Evolutionary conservation across 306 rosid species (phyloP), one percentile per base, ranked within the genome.

Genomic region (Medicago arabica): DNA sequence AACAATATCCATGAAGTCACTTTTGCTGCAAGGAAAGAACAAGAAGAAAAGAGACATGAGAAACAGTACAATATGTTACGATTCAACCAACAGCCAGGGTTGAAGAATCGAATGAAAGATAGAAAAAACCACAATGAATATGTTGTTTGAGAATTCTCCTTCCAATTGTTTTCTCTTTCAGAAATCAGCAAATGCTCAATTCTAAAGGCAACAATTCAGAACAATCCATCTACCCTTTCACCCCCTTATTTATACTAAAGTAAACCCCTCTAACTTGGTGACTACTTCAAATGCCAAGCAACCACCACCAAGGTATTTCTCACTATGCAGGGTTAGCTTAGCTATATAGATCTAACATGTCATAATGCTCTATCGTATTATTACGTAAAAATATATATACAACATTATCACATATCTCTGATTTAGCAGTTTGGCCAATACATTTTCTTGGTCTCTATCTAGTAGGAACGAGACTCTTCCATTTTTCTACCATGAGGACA

Each of bases 11-110:
- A 21, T 16, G 60, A 8, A 69, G 36, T 66, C 34, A 69, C 63
- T 69, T 43, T 77, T 46, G 40, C 75, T 57, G 81, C 78, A 79
- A 78, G 69, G 38, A 44, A 57, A 77, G 69, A 11, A 69, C 71
- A 14, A 0, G n/a, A 67, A 34, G 39, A 41, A 7, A 76, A 74
- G 71, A 60, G 28, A 72, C 49, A 64, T 71, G 40, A 47, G 83
- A 39, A 70, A 72, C 39, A 53, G 41, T 9, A 59, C 4, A 63
- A 34, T 18, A 51, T 34, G 61, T 51, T 13, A 46, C 1, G 4
- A 17, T 2, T 39, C 3, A 51, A 51, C 47, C 61, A 69, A 47
- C 61, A 50, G 49, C 59, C 21, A 50, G 44, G 40, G 13, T 50
- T 31, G 31, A 16, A 69, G 60, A 69, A 69, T 69, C 16, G 16